A percentile compares a stretch with the other conserved stretches of the same genome.
Conservation (phyloP, 192 early-diverging fungal genomes). For the Paraglomus brasilianum region DNA sequence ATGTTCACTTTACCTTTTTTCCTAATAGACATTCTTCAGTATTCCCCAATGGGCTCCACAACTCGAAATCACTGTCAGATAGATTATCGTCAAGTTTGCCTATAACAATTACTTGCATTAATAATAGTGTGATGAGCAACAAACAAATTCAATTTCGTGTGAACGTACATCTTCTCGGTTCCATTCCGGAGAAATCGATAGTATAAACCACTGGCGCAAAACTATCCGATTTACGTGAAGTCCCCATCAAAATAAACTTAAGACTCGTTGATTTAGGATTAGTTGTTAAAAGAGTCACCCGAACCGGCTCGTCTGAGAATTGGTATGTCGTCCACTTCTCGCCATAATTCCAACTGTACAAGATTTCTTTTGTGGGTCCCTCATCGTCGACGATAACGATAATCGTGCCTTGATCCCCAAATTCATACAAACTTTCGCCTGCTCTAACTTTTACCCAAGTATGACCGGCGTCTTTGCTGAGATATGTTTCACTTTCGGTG, state of each 20-base stretch:
- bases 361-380: conserved; percentile 60
- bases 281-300: conserved; percentile 61
- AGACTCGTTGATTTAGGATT: conserved; percentile 65
- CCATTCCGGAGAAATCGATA: conserved; percentile 59
- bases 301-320: conserved; percentile 59
- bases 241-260: conserved; percentile 73
- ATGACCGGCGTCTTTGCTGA: conserved; percentile 84
- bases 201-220: conserved; percentile 41
- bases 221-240: conserved; percentile 27
- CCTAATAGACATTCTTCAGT: conserved; percentile 66
- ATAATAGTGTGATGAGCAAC: conserved; percentile 41
- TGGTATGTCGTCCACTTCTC: conserved; percentile 62
- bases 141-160: conserved; percentile 30
- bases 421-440: conserved; percentile 71
- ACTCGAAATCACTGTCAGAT: conserved; percentile 72
- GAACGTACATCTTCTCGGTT: conserved; percentile 44
- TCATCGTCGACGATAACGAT: conserved; percentile 75
- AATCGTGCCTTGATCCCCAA: conserved; percentile 91
- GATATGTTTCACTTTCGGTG: conserved; percentile 66
- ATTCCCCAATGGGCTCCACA: conserved; percentile 73
- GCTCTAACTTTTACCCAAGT: conserved; percentile 76
- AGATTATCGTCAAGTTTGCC: conserved; percentile 41
- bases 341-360: conserved; percentile 83
- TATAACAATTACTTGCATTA: conserved; percentile 39
- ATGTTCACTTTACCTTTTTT: conserved; percentile 38